Percentiles rank a stretch among this genome's conserved stretches.
Conservation (phyloP, 257 asterid genomes). For the Solanum bukasovii region DNA sequence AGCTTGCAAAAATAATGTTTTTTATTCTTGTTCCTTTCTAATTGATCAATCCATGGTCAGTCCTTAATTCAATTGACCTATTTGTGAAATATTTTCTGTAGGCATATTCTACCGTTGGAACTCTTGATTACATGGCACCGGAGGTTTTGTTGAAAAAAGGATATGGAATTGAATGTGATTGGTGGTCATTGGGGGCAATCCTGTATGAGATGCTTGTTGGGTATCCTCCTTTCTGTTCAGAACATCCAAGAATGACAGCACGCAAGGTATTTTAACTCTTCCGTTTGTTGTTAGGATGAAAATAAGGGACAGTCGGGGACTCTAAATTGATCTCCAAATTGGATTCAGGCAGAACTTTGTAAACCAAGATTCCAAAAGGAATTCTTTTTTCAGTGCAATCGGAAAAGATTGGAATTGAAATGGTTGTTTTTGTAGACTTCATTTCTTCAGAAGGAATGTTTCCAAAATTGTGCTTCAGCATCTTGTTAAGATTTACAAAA, state of each 20-base stretch:
- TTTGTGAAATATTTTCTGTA: conserved; percentile 13
- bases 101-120: conserved; percentile 98
- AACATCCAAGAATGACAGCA: conserved; percentile 94
- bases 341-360: neutral
- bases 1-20: neutral
- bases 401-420: neutral
- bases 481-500: neutral
- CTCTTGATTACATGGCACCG: conserved; percentile 98
- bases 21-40: neutral
- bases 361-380: neutral
- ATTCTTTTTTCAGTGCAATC: neutral
- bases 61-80: neutral
- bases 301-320: neutral
- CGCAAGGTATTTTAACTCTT: conserved; percentile 61
- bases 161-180: conserved; percentile 97
- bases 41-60: neutral
- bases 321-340: neutral
- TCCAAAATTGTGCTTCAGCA: neutral
- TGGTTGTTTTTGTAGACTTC: neutral
- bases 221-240: conserved; percentile 96
- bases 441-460: neutral
- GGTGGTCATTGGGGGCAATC: conserved; percentile 98
- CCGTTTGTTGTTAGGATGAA: neutral
- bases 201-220: conserved; percentile 91
- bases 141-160: conserved; percentile 89